A percentile compares a stretch with the other conserved stretches of the same genome.
These are phyloP conservation scores for Solanum megistacrolobum DNA, from an alignment of 257 asterid genomes.

Conservation along the genomic window DNA sequence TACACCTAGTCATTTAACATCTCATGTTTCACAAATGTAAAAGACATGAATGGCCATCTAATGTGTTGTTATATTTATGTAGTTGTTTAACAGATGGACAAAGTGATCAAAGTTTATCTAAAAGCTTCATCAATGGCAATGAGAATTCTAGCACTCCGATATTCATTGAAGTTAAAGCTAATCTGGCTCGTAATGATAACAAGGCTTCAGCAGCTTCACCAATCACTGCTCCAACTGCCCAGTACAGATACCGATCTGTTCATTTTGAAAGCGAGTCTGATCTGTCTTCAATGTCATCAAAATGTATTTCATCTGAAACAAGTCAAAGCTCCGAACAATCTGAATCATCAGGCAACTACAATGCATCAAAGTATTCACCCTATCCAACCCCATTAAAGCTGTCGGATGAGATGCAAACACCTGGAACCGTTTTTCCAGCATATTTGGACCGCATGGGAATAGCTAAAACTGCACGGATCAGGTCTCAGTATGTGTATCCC, in stretches of 20 bases:
- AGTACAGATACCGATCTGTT: constrained; percentile 31
- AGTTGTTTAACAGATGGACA: constrained; percentile 53
- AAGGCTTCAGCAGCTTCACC: constrained; percentile 27
- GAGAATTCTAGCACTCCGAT: neutral
- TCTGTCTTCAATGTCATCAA: constrained; percentile 21
- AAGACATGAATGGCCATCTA: neutral
- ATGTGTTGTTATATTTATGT: neutral
- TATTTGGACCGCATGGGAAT: constrained; percentile 29
- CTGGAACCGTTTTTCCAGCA: constrained; percentile 79
- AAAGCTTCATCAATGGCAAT: constrained; percentile 18
- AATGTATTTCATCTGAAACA: constrained; percentile 35
- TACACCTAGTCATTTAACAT: neutral
- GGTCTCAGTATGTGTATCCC: constrained; percentile 63
- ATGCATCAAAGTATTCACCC: constrained; percentile 39
- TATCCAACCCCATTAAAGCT: constrained; percentile 71
- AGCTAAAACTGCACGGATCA: constrained; percentile 37
- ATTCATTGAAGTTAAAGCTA: neutral
- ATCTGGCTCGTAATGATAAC: constrained; percentile 5
- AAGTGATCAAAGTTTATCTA: constrained; percentile 18
- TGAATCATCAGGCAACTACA: constrained; percentile 18
- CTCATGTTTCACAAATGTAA: neutral
- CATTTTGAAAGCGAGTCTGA: constrained; percentile 16
- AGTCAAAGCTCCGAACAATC: constrained; percentile 20
- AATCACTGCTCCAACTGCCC: constrained; percentile 19
- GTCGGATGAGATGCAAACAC: constrained; percentile 82